Evolutionary conservation across 768 basidiomycete species (phyloP).

Genomic region (Leccinum rimulosum): DNA sequence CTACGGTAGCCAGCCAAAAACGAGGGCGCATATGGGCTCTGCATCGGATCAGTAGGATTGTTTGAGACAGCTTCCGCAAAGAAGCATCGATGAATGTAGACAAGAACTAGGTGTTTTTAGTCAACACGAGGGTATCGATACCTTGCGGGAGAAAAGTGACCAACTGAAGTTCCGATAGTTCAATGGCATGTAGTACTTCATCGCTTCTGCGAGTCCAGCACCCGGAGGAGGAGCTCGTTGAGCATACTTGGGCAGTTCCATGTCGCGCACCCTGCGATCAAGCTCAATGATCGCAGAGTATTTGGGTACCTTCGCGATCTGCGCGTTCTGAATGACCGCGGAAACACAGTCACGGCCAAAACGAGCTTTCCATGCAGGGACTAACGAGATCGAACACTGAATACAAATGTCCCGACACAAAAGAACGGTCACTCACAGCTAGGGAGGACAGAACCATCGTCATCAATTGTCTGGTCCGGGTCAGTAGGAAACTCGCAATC

Average conservation of each 20-base stretch:
- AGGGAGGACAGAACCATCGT: conserved; percentile 54
- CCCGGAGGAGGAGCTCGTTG: conserved; percentile 48
- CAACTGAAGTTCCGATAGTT: conserved; percentile 71
- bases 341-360: conserved; percentile 67
- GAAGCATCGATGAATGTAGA: conserved; percentile 75
- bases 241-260: conserved; percentile 64
- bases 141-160: conserved; percentile 19
- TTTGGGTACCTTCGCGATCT: conserved; percentile 62
- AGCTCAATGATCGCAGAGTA: conserved; percentile 62
- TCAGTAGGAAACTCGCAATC: conserved; percentile 69
- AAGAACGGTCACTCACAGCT: conserved; percentile 48
- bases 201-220: conserved; percentile 54
- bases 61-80: conserved; percentile 71
- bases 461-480: conserved; percentile 53
- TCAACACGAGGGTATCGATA: background rate
- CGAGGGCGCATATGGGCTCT: conserved; percentile 62
- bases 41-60: conserved; percentile 64
- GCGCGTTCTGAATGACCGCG: conserved; percentile 63
- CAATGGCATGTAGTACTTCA: conserved; percentile 73
- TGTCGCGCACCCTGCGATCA: conserved; percentile 63
- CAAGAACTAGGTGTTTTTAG: conserved; percentile 43
- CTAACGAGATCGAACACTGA: conserved; percentile 30
- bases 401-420: background rate
- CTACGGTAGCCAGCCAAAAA: conserved; percentile 68
- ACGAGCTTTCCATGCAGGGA: conserved; percentile 68